These are phyloP conservation scores for Solanum appendiculatum DNA, from an alignment of 257 asterid genomes.

Conservation along the genomic window DNA sequence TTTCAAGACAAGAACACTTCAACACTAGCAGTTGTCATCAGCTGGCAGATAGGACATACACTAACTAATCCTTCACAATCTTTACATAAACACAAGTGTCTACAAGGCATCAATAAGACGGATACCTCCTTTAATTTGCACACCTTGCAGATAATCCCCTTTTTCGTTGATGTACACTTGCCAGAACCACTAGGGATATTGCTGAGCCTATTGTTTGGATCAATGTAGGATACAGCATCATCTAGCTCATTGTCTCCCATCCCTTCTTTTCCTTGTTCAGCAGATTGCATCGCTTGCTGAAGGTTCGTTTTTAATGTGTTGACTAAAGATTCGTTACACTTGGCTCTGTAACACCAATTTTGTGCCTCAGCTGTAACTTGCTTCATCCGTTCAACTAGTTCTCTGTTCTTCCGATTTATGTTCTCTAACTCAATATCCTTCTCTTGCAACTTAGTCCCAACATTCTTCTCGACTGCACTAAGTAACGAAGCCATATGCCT, in stretches of 20 bases:
- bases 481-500: constrained; percentile 62
- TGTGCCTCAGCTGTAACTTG: constrained; percentile 63
- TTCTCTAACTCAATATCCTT: constrained; percentile 55
- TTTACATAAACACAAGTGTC: constrained; percentile 82
- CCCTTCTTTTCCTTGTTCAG: constrained; percentile 51
- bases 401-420: constrained; percentile 50
- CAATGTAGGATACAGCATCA: constrained; percentile 58
- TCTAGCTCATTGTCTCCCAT: constrained; percentile 54
- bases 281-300: constrained; percentile 50
- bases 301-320: constrained; percentile 50
- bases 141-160: constrained; percentile 31
- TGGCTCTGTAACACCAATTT: constrained; percentile 79
- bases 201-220: constrained; percentile 44
- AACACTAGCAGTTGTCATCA: constrained; percentile 42
- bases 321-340: constrained; percentile 76
- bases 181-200: constrained; percentile 15
- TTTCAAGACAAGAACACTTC: constrained; percentile 64
- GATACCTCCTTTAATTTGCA: constrained; percentile 63
- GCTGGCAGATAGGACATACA: constrained; percentile 70
- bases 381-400: constrained; percentile 62
- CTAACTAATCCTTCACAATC: constrained; percentile 58
- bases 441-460: constrained; percentile 42
- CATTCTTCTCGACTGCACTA: constrained; percentile 38
- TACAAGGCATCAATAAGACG: constrained; percentile 70
- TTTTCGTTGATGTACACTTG: constrained; percentile 9